These are phyloP conservation scores for Tubosaeta brunneosetosa DNA, from an alignment of 768 basidiomycete species.

Conservation along the genomic window DNA sequence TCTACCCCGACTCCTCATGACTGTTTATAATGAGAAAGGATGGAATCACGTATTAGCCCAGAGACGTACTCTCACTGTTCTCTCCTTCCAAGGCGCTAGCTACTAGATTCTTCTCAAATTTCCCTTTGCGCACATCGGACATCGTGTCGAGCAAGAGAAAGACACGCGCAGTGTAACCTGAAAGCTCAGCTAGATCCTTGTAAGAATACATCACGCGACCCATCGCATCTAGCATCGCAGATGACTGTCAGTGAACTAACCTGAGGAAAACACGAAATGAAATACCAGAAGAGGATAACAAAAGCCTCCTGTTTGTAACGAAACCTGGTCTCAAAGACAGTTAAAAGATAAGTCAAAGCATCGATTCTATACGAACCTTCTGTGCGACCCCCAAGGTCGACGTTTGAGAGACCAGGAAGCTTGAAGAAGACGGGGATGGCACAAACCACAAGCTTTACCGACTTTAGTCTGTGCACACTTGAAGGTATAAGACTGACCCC, in stretches of 20 bases:
- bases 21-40: conserved; percentile 37
- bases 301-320: conserved; percentile 89
- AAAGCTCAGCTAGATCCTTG: conserved; percentile 93
- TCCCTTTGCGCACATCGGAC: conserved; percentile 76
- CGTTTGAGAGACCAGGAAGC: conserved; percentile 58
- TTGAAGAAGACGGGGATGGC: conserved; percentile 93
- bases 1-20: conserved; percentile 72
- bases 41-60: background rate
- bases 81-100: conserved; percentile 68
- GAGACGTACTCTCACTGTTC: conserved; percentile 64
- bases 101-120: conserved; percentile 85
- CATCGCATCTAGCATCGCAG: conserved; percentile 65
- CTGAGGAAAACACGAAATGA: conserved; percentile 5
- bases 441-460: conserved; percentile 68
- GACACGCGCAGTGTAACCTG: conserved; percentile 92
- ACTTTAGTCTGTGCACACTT: conserved; percentile 8
- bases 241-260: background rate
- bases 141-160: conserved; percentile 87
- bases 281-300: conserved; percentile 80
- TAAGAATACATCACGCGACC: conserved; percentile 97
- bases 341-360: background rate
- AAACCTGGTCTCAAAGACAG: conserved; percentile 53
- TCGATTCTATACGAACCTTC: conserved; percentile 53
- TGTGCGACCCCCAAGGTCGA: conserved; percentile 82
- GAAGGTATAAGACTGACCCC: conserved; percentile 52